Conservation (phyloP, 2,329 filamentous ascomycete genomes). For the Trichoderma atrobrunneum region DNA sequence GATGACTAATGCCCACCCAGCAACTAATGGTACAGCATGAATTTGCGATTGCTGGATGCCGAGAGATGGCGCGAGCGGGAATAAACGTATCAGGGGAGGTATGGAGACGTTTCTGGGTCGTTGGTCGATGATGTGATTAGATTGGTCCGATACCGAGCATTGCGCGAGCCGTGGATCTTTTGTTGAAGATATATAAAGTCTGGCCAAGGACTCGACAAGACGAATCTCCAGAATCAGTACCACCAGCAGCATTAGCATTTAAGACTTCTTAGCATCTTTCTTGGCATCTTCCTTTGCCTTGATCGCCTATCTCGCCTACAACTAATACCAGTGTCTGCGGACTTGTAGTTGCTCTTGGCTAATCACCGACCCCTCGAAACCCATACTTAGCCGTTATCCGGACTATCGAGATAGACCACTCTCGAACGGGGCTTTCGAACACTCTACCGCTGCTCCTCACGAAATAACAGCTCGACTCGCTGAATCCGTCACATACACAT, state of each 20-base stretch:
- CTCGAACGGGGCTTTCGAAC: not conserved
- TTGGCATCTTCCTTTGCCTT: too few relatives aligned
- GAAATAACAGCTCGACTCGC: not conserved
- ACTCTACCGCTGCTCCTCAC: not conserved
- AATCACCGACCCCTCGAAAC: too few relatives aligned
- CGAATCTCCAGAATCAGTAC: not conserved
- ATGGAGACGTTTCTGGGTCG: not conserved
- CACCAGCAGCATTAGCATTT: not conserved
- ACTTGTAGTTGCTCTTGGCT: too few relatives aligned
- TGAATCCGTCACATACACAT: too few relatives aligned
- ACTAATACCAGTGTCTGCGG: too few relatives aligned
- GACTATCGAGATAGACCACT: not conserved
- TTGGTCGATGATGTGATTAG: not conserved
- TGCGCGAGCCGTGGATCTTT: not conserved
- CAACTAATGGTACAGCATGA: not conserved
- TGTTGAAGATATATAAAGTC: not conserved
- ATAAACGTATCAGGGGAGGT: not conserved
- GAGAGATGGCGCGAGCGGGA: not conserved
- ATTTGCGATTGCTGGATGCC: not conserved
- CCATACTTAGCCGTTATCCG: not conserved
- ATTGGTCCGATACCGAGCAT: not conserved
- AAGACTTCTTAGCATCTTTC: not conserved
- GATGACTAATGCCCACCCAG: not conserved
- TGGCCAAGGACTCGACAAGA: not conserved
- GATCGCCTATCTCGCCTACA: not conserved